phyloP scores from a whole-genome alignment of 2,329 filamentous ascomycete genomes.

The Trichoderma guizhouense region DNA sequence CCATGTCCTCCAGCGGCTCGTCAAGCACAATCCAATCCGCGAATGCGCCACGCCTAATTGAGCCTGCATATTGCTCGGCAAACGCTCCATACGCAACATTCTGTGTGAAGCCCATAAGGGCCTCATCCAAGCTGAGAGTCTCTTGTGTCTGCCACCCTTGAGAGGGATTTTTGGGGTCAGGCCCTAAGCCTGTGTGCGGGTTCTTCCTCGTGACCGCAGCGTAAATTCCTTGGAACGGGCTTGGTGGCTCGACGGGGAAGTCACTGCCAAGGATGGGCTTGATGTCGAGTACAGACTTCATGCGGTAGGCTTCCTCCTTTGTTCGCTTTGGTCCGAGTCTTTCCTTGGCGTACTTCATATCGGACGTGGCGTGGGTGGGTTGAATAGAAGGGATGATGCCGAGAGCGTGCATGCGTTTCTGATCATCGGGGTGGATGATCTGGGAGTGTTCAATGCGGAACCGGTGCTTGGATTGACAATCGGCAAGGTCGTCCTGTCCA shows the following conservation, averaged over 20 bases:
- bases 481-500: constrained; percentile 36
- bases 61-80: constrained; percentile 55
- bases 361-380: constrained; percentile 68
- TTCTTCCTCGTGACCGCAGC: constrained; percentile 61
- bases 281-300: constrained; percentile 57
- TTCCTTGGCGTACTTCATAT: constrained; percentile 63
- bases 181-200: constrained; percentile 53
- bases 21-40: constrained; percentile 72
- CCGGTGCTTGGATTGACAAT: constrained; percentile 53
- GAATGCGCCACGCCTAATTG: constrained; percentile 57
- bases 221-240: constrained; percentile 66
- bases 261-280: constrained; percentile 62
- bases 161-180: constrained; percentile 43
- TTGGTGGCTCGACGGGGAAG: constrained; percentile 68
- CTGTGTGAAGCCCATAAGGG: constrained; percentile 59
- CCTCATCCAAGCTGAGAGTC: constrained; percentile 55
- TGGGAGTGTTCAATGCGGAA: constrained; percentile 70
- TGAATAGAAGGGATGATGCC: constrained; percentile 67
- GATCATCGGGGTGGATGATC: constrained; percentile 65
- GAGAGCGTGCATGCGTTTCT: constrained; percentile 53
- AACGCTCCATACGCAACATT: constrained; percentile 59
- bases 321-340: constrained; percentile 58
- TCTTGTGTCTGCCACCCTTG: constrained; percentile 60
- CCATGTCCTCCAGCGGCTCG: constrained; percentile 47
- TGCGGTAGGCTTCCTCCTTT: constrained; percentile 58